phyloP scores from a whole-genome alignment of 345 rosid genomes.

The Euphorbia lathyris region DNA sequence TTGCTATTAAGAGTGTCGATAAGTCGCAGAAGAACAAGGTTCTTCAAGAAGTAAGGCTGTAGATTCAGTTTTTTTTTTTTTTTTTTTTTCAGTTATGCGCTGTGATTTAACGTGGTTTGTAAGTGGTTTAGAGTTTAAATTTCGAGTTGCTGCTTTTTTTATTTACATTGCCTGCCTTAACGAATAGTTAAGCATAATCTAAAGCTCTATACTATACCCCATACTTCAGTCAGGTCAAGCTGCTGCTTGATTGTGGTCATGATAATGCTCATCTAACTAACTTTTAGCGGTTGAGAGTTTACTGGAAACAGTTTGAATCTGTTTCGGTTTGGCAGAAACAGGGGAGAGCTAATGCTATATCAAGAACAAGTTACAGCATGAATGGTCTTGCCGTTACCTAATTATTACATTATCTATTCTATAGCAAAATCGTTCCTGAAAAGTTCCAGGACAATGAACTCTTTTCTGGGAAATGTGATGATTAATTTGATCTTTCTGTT shows the following conservation, averaged over 20 bases:
- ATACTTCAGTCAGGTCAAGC: background rate
- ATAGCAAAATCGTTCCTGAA: background rate
- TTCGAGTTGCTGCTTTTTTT: background rate
- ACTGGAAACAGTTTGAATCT: background rate
- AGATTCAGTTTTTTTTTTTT: background rate
- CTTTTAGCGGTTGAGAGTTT: background rate
- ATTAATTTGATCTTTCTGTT: background rate
- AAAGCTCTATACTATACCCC: background rate
- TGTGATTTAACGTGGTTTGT: background rate
- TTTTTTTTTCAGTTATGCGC: background rate
- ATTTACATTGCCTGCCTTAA: background rate
- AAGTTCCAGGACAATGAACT: background rate
- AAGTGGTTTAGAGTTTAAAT: background rate
- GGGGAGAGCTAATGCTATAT: background rate
- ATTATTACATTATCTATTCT: background rate
- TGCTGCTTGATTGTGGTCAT: background rate
- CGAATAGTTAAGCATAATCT: background rate
- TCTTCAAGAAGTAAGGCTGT: slow-evolving; percentile 77
- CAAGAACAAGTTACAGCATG: too few species aligned
- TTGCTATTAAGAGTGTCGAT: slow-evolving; percentile 89
- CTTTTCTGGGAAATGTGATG: background rate
- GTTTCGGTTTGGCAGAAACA: background rate
- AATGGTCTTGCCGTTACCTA: background rate
- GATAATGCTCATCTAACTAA: background rate
- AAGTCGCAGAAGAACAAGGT: slow-evolving; percentile 88